Percentiles rank a stretch among this genome's conserved stretches.
These are phyloP conservation scores for Juglanconis juglandina DNA, from an alignment of 2,329 filamentous ascomycete genomes.

Conservation along the genomic window DNA sequence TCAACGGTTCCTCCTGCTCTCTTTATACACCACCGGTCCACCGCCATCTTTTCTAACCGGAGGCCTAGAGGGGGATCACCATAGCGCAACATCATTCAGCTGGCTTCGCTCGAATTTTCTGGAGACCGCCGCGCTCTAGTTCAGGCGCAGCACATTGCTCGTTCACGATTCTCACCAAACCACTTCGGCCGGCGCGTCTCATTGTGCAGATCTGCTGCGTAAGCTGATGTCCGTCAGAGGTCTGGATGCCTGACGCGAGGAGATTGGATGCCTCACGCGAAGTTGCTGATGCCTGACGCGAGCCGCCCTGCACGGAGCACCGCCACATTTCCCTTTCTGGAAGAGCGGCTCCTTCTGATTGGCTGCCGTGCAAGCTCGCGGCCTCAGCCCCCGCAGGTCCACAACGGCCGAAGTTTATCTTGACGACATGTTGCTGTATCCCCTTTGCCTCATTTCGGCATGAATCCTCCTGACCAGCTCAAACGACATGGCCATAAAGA, in stretches of 20 bases:
- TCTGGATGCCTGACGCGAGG: neutral
- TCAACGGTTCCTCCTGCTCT: too few relatives aligned
- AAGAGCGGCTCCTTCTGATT: neutral
- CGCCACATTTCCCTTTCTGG: constrained; percentile 1
- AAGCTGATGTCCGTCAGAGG: neutral
- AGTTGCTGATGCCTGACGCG: neutral
- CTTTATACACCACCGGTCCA: too few relatives aligned
- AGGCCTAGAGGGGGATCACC: neutral
- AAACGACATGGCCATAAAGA: too few relatives aligned
- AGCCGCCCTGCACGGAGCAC: neutral
- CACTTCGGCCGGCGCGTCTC: neutral
- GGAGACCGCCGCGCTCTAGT: neutral
- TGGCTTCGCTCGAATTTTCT: neutral
- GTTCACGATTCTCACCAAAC: neutral
- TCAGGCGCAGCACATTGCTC: neutral
- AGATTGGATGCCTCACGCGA: neutral
- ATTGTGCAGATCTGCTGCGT: neutral
- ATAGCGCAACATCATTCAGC: neutral
- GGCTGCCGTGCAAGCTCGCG: neutral
- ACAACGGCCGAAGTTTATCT: too few relatives aligned
- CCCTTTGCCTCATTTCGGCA: too few relatives aligned
- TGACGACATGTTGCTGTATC: too few relatives aligned
- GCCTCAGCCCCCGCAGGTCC: too few relatives aligned
- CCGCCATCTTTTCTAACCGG: neutral
- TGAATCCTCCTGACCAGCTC: too few relatives aligned